Conservation (phyloP, 139 green algal genomes). For the Volvox reticuliferus region DNA sequence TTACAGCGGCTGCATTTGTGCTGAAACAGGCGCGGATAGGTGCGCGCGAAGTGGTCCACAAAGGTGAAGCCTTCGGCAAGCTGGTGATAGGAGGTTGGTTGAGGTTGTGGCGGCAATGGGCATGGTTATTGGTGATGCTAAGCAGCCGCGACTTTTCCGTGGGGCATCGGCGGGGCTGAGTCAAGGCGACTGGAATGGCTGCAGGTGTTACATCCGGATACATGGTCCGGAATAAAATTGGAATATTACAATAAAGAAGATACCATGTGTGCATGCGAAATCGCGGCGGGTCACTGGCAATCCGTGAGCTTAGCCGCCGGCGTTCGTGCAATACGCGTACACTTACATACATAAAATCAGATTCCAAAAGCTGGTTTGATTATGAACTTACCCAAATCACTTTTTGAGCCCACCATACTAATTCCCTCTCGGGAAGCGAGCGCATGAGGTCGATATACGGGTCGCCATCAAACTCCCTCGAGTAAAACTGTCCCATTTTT, state of each 20-base stretch:
- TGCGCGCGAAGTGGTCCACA: constrained; percentile 66
- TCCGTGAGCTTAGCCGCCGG: background rate
- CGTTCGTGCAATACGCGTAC: background rate
- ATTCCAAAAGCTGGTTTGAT: background rate
- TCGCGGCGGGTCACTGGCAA: background rate
- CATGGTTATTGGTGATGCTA: background rate
- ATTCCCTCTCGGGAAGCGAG: constrained; percentile 69
- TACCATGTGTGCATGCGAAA: background rate
- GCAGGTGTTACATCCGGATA: no score
- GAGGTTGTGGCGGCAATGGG: background rate
- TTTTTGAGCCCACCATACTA: constrained; percentile 78
- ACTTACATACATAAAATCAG: background rate
- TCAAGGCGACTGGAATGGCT: no score
- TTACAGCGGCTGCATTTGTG: constrained; percentile 68
- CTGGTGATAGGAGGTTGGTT: constrained; percentile 38
- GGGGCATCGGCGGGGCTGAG: no score
- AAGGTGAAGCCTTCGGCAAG: constrained; percentile 70
- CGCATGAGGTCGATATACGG: constrained; percentile 79
- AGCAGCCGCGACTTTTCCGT: no score
- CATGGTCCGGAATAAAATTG: no score
- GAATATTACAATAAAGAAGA: no score
- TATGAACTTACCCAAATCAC: constrained; percentile 71
- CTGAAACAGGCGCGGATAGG: constrained; percentile 64
- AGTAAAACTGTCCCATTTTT: constrained; percentile 70
- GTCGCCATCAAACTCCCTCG: constrained; percentile 72